Base-by-base conservation (phyloP, 2,329 filamentous ascomycete species). In the Elsinoe batatas region DNA sequence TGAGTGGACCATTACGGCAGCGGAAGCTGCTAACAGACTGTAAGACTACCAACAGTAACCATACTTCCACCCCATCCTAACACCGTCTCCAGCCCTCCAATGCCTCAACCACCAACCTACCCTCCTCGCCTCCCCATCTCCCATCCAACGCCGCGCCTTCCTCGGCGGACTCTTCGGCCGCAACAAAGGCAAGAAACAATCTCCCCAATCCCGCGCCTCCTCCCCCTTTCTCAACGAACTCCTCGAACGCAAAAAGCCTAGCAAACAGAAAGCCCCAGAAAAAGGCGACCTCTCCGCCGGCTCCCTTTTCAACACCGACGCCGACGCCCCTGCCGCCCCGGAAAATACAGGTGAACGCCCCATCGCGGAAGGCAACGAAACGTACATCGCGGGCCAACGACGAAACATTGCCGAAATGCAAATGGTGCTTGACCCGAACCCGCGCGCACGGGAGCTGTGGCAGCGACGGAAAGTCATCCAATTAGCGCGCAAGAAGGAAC, bases 391-490 rank as follows among this genome's bases (percentile, higher is more conserved):
- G 13, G 60, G 58, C 12, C 44, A 46, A 11, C 35, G 35, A 13
- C 74, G 75, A 50, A 76, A 79, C 63, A 71, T 66, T 35, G 64
- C 76, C 36, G 77, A 78, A 62, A 79, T 87, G 74, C 78, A 80
- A 56, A 74, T 79, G 56, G 79, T 80, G 26, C 72, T 88, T 46
- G 86, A 95, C 68, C 93, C 93, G 4, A 80, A 86, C 62, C 90
- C 91, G 13, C 72, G 77, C 43, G 78, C 78, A 57, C 81, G 90
- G 57, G 75, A 83, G 54, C 79, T 84, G 57, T 95, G 87, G 82
- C 83, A 95, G 74, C 80, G 88, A 64, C 89, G 85, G 71, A 89
- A 91, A 78, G 81, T 95, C 38, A 85, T 91, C 56, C 82, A 86
- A 62, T 81, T 86, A 69, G 78, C 96, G 49, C 79, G 78, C 53